Evolutionary conservation across 805 yeast species (phyloP).

Genomic region (Isabelozyma heimii): DNA sequence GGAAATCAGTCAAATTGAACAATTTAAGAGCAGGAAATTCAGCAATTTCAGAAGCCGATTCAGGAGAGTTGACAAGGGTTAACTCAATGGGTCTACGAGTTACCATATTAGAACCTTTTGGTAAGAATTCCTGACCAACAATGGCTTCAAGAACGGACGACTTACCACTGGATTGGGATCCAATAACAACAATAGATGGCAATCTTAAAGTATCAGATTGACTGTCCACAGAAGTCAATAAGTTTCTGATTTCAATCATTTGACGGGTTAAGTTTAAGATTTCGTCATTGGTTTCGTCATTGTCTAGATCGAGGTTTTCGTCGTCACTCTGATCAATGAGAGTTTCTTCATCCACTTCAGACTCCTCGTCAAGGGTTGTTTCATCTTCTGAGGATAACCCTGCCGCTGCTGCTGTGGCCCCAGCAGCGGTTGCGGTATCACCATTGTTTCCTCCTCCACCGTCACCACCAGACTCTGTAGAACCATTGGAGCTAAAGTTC

Average conservation of each 20-base stretch:
- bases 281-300: constrained; percentile 66
- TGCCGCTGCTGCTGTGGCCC: constrained; percentile 59
- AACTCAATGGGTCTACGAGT: constrained; percentile 96
- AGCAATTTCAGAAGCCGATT: constrained; percentile 76
- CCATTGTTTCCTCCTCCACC: constrained; percentile 23
- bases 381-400: constrained; percentile 33
- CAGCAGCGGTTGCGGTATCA: constrained; percentile 44
- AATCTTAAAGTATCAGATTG: constrained; percentile 73
- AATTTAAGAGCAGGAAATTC: constrained; percentile 90
- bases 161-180: constrained; percentile 97
- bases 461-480: constrained; percentile 24
- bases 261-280: constrained; percentile 89
- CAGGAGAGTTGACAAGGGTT: constrained; percentile 86
- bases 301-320: constrained; percentile 43
- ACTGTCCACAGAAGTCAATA: constrained; percentile 66
- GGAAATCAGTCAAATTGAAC: constrained; percentile 80
- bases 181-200: constrained; percentile 95
- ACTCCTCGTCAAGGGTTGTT: constrained; percentile 40
- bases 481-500: constrained; percentile 23
- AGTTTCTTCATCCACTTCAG: constrained; percentile 51
- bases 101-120: constrained; percentile 98
- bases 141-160: constrained; percentile 94
- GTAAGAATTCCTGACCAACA: constrained; percentile 97
- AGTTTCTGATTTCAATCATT: constrained; percentile 92
- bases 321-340: constrained; percentile 40